Base-by-base conservation (phyloP, 768 basidiomycete species). In the Scleroderma bovista region DNA sequence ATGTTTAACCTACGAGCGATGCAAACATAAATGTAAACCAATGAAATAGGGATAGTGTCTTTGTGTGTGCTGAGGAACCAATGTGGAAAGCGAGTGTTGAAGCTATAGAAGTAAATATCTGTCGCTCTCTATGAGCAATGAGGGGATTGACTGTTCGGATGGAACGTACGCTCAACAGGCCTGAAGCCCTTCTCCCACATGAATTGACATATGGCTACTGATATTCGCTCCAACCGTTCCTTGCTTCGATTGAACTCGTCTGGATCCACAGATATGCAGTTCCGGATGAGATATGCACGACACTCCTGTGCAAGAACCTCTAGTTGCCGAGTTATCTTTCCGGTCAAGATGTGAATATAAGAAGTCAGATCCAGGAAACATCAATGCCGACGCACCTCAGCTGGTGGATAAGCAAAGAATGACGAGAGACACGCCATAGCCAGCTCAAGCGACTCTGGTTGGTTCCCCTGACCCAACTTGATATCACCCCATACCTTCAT, bases 11-110 rank as follows among this genome's bases (percentile, higher is more conserved):
- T 72, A 15, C 73, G 70, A 16, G 74, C 74, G 39, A 86, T 64
- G 16, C 75, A 72, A 12, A 78, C 72, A 51, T 83, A 86, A 20
- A 82, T 59, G 62, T 78, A 80, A 34, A 76, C 76, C 38, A 85
- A 67, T 11, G 80, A 80, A 43, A 86, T 75, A 0, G 83, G 83
- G 39, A 85, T 73, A 0, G 80, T 76, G 20, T 63, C 62, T 49
- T 71, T 79, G 56, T 75, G 65, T 1, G 72, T 70, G 1, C 68
- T 69, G 19, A 86, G 70, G 57, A 83, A 81, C 47, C 67, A 60
- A 54, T 84, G 82, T 16, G 84, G 82, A 53, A 83, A 83, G 42
- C 76, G 75, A 52, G 80, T 77, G 44, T 69, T 59, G n/a, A 80
- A 66, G 31, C 70, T 54, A 46, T 71, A 65, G 56, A 76, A 80